phyloP scores from a whole-genome alignment of 2,329 filamentous ascomycete species.

The Colletotrichum magnum region DNA sequence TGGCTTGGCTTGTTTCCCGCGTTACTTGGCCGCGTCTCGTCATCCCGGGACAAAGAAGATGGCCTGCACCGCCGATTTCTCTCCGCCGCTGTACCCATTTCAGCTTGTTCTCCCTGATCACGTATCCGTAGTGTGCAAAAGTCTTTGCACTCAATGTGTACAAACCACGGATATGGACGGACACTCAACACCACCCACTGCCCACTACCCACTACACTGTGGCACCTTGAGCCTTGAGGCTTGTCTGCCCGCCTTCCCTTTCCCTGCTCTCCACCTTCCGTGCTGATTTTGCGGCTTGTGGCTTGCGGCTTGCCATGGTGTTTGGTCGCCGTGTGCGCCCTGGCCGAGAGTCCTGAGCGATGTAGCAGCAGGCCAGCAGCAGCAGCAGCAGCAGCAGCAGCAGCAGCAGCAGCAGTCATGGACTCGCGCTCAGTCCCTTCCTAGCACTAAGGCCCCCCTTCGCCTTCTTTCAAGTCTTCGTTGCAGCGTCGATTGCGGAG shows the following conservation, averaged over 20 bases:
- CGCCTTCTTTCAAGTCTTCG: slow-evolving; percentile 16
- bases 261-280: neutral
- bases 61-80: neutral
- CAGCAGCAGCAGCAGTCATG: neutral
- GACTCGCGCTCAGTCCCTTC: slow-evolving; percentile 9
- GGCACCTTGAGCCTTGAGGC: neutral
- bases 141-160: too few species aligned
- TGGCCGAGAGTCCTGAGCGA: too few species aligned
- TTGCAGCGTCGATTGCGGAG: slow-evolving; percentile 7
- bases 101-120: neutral
- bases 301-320: too few species aligned
- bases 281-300: too few species aligned
- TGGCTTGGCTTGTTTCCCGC: slow-evolving; percentile 26
- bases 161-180: too few species aligned
- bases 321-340: too few species aligned
- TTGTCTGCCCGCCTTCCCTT: neutral
- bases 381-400: neutral
- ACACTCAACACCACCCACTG: too few species aligned
- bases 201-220: neutral
- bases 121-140: neutral
- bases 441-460: neutral
- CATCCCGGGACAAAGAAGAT: slow-evolving; percentile 35
- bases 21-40: slow-evolving; percentile 34
- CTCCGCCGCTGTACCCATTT: neutral
- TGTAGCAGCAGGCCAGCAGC: too few species aligned